Evolutionary conservation across 441 rosid species (phyloP), one percentile per base, ranked within the genome.

Genomic region (Bruguiera hainesii): DNA sequence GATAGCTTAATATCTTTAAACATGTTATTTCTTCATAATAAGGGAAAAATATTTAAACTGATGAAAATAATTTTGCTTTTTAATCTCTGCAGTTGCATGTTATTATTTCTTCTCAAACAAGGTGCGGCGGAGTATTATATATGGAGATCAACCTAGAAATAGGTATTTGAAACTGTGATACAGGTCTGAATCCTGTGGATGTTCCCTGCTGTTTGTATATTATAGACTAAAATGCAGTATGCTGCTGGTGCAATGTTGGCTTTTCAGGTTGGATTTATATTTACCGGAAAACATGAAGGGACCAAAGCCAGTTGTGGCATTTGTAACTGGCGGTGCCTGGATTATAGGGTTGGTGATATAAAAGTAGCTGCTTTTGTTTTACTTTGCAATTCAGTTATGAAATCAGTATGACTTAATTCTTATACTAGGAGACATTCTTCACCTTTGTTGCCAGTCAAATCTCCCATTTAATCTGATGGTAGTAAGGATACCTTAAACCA

Each of bases 301-400:
- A 39, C 79, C 71, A 16, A 91, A 88, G 81, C 98, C 99, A 53
- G 99, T 90, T 63, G 96, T 95, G 58, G 87, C 84, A 66, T 91
- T 91, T 74, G 97, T 95, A 56, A 95, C 99, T 29, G 99, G 99
- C 67, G 99, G 99, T 71, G 99, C 98, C 51, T 94, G 99, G 99
- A 94, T 91, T 37, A 91, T 95, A 65, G 98, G 99, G 97, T 91
- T 73, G 77, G 85, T 78, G 56, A 60, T 63, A 60, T 67, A 53
- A 55, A 26, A 26, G 28, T 29, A 65, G 64, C 59, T 69, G 55
- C 75, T 70, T 64, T 28, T 37, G 23, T 62, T 37, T 63, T 46
- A 50, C 62, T 70, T 65, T 19, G 20, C 28, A 39, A 15, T 63
- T 39, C 42, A 30, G 13, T 26, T 39, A 39, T 25, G 48, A 42